Base-by-base conservation (phyloP, 208 protist species). In the Crithidia sp. region DNA sequence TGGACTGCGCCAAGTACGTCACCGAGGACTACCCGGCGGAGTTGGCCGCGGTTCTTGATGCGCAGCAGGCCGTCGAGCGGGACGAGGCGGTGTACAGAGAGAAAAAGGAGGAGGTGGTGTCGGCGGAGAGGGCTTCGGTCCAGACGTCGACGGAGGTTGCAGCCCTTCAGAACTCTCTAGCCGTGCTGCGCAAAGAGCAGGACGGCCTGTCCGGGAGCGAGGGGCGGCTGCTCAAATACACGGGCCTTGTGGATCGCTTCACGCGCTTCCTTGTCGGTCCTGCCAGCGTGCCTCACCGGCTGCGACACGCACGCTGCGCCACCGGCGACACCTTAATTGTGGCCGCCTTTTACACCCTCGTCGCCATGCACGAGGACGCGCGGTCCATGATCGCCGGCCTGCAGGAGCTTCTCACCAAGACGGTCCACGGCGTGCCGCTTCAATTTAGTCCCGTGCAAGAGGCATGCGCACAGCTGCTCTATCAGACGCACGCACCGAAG, bases 231-330 rank as follows among this genome's bases (percentile, higher is more conserved):
- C 53, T 74, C 16, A 66, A 75, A 17, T 90, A 93, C 66, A 83
- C 82, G 5, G 83, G 83, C 19, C 59, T 92, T 12, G 83, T 93
- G 49, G 92, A 96, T 67, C 70, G 83, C 6, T 94, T 95, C 76
- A 74, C 73, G 45, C 63, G 77, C 43, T 94, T 93, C 59, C 57
- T 77, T 40, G 54, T 41, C 7, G 67, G 49, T 3, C 55, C 68
- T 16, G 71, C 71, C 49, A 64, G 66, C 16, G 55, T 83, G 44
- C 41, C 61, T 50, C 69, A 72, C 66, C 82, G 77, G 44, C n/a
- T 43, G 45, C 55, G 17, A 60, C 54, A 56, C 40, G 79, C 82
- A 10, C 61, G 57, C 62, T 82, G 76, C 47, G 87, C 81, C 36
- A 81, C 86, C 55, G 92, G 81, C 0, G 83, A 91, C 71, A 65